These are phyloP conservation scores for Citeromyces hawaiiensis DNA, from an alignment of 1,139 yeast genomes.

Conservation along the genomic window DNA sequence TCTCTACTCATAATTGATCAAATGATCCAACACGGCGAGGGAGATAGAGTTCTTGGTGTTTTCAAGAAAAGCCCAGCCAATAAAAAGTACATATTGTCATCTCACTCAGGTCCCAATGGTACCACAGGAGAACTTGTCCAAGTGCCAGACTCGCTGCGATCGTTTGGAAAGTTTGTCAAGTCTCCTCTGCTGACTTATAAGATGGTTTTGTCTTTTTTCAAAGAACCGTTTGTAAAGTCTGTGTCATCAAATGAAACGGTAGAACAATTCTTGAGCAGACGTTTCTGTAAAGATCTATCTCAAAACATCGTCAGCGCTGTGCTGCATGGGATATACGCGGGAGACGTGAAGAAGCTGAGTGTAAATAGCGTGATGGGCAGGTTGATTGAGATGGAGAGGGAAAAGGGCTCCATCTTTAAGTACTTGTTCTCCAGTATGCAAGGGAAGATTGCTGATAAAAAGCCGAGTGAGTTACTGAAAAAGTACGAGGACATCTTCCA, in stretches of 20 bases:
- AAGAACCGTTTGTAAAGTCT: conserved; percentile 25
- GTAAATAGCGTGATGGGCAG: conserved; percentile 41
- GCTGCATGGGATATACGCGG: conserved; percentile 86
- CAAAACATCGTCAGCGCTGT: conserved; percentile 68
- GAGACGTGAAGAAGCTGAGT: conserved; percentile 59
- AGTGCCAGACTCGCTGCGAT: conserved; percentile 32
- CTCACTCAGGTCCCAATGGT: conserved; percentile 13
- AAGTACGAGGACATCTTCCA: conserved; percentile 20
- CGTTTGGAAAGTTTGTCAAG: conserved; percentile 26
- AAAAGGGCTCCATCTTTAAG: conserved; percentile 42
- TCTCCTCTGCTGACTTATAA: conserved; percentile 23
- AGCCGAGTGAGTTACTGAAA: conserved; percentile 7
- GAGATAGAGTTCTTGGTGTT: conserved; percentile 34
- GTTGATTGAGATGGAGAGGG: conserved; percentile 41
- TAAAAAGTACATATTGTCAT: conserved; percentile 41
- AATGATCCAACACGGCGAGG: conserved; percentile 27
- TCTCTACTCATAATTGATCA: conserved; percentile 48
- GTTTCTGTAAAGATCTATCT: conserved; percentile 46
- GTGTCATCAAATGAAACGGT: conserved; percentile 39
- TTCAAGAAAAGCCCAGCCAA: conserved; percentile 38
- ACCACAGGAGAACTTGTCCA: conserved; percentile 25
- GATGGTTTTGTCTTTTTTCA: conserved; percentile 21
- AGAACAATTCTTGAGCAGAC: conserved; percentile 47
- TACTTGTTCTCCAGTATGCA: conserved; percentile 14
- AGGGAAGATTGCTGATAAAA: conserved; percentile 5